Evolutionary conservation across 2,329 filamentous ascomycete species (phyloP).

Genomic region (Epichloe amarillans): DNA sequence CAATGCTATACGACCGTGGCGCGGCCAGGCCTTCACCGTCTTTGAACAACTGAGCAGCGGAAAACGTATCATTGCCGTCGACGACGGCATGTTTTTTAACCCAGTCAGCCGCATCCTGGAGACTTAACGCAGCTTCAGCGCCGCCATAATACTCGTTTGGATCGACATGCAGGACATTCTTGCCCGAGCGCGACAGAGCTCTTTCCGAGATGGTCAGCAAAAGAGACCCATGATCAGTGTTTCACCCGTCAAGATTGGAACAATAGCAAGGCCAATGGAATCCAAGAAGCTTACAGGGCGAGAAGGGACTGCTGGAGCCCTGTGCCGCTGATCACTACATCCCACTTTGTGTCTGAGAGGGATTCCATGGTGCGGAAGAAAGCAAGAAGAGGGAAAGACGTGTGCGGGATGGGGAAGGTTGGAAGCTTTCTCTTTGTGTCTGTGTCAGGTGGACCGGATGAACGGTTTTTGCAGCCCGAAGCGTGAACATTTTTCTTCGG

Average conservation of each 20-base stretch:
- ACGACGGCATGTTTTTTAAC: slow-evolving; percentile 27
- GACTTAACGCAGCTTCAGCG: slow-evolving; percentile 69
- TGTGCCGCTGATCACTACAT: slow-evolving; percentile 67
- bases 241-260: not conserved
- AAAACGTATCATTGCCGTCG: slow-evolving; percentile 14
- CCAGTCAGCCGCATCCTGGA: slow-evolving; percentile 73
- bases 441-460: slow-evolving; percentile 2
- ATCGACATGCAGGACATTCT: slow-evolving; percentile 85
- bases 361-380: slow-evolving; percentile 48
- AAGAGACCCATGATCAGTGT: slow-evolving; percentile 15
- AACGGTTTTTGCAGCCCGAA: slow-evolving; percentile 8
- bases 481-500: not conserved
- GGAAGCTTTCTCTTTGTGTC: slow-evolving; percentile 5
- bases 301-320: slow-evolving; percentile 68
- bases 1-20: slow-evolving; percentile 67
- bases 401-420: slow-evolving; percentile 7
- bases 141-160: slow-evolving; percentile 81
- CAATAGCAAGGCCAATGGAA: slow-evolving; percentile 14
- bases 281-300: slow-evolving; percentile 49
- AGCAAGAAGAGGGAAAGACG: slow-evolving; percentile 5
- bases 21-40: slow-evolving; percentile 34
- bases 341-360: slow-evolving; percentile 61
- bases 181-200: slow-evolving; percentile 81
- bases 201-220: slow-evolving; percentile 37
- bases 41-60: slow-evolving; percentile 20